Conservation (phyloP, 2,329 filamentous ascomycete species). For the Neopestalotiopsis sp. region DNA sequence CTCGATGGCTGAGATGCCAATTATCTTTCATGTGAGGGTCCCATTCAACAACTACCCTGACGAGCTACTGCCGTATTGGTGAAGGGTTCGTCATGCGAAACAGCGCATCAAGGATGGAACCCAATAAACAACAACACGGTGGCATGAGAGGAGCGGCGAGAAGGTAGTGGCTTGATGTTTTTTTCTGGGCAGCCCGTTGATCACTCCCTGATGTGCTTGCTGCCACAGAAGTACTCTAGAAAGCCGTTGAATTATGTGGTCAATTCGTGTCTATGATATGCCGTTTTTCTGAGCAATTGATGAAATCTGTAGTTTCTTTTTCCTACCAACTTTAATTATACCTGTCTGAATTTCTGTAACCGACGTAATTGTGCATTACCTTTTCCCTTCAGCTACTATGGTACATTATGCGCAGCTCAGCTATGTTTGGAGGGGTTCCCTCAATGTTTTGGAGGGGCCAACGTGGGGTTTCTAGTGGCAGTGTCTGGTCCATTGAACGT, state of each 20-base stretch:
- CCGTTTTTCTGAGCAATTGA: no score
- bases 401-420: neutral
- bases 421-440: neutral
- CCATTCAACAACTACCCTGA: neutral
- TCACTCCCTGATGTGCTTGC: no score
- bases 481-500: neutral
- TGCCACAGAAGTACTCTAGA: no score
- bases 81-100: conserved; percentile 2
- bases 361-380: neutral
- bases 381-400: neutral
- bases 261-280: no score
- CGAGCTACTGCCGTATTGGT: neutral
- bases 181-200: no score
- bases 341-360: neutral
- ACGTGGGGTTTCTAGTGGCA: conserved; percentile 1
- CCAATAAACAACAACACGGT: neutral
- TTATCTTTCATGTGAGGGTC: neutral
- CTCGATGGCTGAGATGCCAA: neutral
- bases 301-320: neutral
- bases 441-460: neutral
- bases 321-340: neutral
- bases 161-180: no score
- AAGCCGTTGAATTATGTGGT: no score
- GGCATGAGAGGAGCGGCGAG: neutral
- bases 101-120: neutral